phyloP scores from a whole-genome alignment of 345 rosid genomes.

The Luvunga scandens region DNA sequence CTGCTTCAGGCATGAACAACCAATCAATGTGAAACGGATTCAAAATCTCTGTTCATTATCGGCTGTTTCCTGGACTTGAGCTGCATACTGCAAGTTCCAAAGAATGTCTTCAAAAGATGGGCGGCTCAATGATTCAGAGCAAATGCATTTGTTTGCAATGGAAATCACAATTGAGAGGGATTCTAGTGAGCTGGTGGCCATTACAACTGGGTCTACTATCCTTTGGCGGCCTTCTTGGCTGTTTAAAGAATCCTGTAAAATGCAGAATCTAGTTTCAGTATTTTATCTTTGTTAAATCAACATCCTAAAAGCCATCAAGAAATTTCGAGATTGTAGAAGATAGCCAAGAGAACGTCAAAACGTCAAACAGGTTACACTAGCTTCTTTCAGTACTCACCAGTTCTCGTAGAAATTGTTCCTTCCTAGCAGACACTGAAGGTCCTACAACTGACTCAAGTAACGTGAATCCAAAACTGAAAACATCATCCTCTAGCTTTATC shows the following conservation, averaged over 20 bases:
- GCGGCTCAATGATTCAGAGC: conserved; percentile 39
- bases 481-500: conserved; percentile 45
- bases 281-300: not conserved
- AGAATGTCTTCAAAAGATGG: conserved; percentile 56
- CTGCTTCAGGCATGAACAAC: not conserved
- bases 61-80: conserved; percentile 43
- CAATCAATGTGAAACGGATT: not conserved
- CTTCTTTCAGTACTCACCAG: conserved; percentile 22
- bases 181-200: conserved; percentile 39
- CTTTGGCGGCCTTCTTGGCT: conserved; percentile 28
- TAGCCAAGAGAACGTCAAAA: too few species aligned
- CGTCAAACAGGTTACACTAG: too few species aligned
- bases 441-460: conserved; percentile 39
- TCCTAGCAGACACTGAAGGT: conserved; percentile 23
- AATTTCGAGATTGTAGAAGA: not conserved
- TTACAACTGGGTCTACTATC: conserved; percentile 35
- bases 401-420: conserved; percentile 27
- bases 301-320: not conserved
- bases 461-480: conserved; percentile 45
- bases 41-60: conserved; percentile 21
- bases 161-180: conserved; percentile 41
- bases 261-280: not conserved
- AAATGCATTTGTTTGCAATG: conserved; percentile 42
- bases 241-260: conserved; percentile 38
- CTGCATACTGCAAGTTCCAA: conserved; percentile 55